Evolutionary conservation across 208 protist species (phyloP).

Genomic region (Phytomonas sp.): DNA sequence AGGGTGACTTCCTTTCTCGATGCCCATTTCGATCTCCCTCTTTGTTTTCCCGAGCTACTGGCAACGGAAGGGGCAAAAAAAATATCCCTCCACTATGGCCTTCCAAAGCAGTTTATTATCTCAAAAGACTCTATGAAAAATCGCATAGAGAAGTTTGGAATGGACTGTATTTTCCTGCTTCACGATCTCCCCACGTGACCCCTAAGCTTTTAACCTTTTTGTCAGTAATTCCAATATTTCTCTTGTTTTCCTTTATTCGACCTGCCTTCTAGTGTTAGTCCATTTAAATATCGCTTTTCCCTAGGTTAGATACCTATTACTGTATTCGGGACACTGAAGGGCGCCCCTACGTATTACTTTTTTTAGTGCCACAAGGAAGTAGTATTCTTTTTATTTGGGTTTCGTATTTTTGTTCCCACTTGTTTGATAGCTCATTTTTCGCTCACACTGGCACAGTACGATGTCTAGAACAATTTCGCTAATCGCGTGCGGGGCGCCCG

Average conservation of each 20-base stretch:
- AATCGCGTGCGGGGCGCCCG: conserved; percentile 46
- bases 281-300: too few relatives aligned
- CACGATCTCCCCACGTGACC: neutral
- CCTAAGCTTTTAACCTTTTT: neutral
- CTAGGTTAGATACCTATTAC: too few relatives aligned
- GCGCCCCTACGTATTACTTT: too few relatives aligned
- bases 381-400: conserved; percentile 1
- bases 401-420: conserved; percentile 11
- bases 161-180: too few relatives aligned
- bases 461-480: conserved; percentile 72
- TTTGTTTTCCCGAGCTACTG: neutral
- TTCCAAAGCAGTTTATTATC: too few relatives aligned
- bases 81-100: too few relatives aligned
- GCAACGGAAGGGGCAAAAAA: neutral
- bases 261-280: too few relatives aligned
- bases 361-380: too few relatives aligned
- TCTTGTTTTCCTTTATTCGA: conserved; percentile 10
- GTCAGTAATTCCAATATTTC: conserved; percentile 1
- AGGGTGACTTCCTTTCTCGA: neutral
- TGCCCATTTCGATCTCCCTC: neutral
- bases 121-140: too few relatives aligned
- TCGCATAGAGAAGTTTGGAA: too few relatives aligned
- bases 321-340: too few relatives aligned
- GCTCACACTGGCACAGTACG: neutral
- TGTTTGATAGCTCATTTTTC: neutral